Evolutionary conservation across 2,329 filamentous ascomycete species (phyloP).

Genomic region (Magnaporthiopsis incrustans): DNA sequence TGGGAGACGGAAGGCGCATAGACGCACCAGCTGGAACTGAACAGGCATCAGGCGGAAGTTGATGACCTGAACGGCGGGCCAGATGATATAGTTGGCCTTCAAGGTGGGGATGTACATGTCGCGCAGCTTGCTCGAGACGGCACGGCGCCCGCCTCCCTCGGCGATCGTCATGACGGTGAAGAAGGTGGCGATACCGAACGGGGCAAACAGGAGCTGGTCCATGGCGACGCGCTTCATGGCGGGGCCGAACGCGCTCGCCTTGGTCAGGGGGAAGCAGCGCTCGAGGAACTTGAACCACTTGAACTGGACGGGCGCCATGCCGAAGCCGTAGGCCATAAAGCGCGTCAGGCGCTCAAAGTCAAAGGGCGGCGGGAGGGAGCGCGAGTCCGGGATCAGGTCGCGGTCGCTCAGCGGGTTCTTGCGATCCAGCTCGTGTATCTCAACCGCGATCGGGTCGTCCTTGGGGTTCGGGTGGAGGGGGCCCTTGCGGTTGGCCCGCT

Average conservation of each 20-base stretch:
- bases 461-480: constrained; percentile 48
- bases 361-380: constrained; percentile 67
- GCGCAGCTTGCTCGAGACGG: constrained; percentile 74
- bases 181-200: constrained; percentile 77
- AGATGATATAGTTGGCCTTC: constrained; percentile 92
- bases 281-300: constrained; percentile 90
- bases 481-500: constrained; percentile 56
- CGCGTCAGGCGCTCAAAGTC: constrained; percentile 91
- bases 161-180: constrained; percentile 96
- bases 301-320: constrained; percentile 92
- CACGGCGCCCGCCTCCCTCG: constrained; percentile 79
- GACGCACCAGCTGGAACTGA: constrained; percentile 87
- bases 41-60: constrained; percentile 95
- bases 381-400: constrained; percentile 60
- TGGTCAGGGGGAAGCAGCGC: constrained; percentile 74
- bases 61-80: constrained; percentile 91
- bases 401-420: constrained; percentile 60
- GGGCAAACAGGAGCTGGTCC: constrained; percentile 90
- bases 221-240: constrained; percentile 85
- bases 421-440: constrained; percentile 79
- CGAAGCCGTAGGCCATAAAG: constrained; percentile 96
- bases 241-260: constrained; percentile 63
- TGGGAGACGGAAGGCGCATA: not conserved
- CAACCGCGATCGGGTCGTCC: constrained; percentile 70
- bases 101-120: constrained; percentile 92